These are phyloP conservation scores for Scedosporium boydii DNA, from an alignment of 2,329 filamentous ascomycete species.

Conservation along the genomic window DNA sequence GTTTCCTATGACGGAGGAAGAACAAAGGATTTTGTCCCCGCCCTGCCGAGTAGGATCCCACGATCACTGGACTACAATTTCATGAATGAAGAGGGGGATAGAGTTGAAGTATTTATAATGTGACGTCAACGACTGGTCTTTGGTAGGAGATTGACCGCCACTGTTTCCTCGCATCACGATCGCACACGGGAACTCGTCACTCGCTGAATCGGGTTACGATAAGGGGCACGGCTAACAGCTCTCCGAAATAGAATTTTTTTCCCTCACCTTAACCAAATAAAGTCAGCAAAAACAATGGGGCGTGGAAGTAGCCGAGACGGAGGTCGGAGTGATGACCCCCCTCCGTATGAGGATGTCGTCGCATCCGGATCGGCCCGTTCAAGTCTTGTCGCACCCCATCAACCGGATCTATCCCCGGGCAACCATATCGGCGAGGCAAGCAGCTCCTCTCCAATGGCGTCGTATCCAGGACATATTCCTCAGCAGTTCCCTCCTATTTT, in stretches of 20 bases:
- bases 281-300: not conserved
- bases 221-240: not conserved
- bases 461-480: not conserved
- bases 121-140: not conserved
- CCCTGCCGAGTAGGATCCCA: not conserved
- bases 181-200: not conserved
- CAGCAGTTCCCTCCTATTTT: conserved; percentile 8
- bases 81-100: not conserved
- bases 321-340: not conserved
- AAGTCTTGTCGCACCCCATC: not conserved
- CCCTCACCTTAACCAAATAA: too few relatives aligned
- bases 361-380: not conserved
- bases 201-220: not conserved
- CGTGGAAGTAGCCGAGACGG: not conserved
- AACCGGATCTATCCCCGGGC: not conserved
- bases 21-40: not conserved
- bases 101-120: not conserved
- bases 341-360: not conserved
- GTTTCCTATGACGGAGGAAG: not conserved
- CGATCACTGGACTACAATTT: not conserved
- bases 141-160: not conserved
- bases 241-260: not conserved
- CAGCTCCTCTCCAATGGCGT: not conserved
- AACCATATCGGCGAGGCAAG: not conserved
- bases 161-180: not conserved